A percentile compares a stretch with the other conserved stretches of the same genome.
Evolutionary conservation across 495 filamentous ascomycete genomes (phyloP).

Genomic region (Hypoxylon fuscum): DNA sequence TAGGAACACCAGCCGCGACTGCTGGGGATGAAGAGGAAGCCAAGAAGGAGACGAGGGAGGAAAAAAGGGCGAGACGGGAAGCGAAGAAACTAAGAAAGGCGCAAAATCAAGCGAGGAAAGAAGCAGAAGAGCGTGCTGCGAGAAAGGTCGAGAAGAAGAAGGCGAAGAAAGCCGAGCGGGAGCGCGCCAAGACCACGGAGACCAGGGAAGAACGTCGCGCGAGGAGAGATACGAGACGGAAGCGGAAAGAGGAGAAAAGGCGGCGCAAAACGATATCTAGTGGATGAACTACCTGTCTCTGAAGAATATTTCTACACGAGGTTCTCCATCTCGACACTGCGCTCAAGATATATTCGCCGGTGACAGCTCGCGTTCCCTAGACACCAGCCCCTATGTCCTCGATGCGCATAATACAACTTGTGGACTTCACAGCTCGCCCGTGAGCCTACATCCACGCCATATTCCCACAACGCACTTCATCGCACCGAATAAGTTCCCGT

Average conservation of each 20-base stretch:
- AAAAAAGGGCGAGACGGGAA: slow-evolving; percentile 46
- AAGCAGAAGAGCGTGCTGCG: slow-evolving; percentile 31
- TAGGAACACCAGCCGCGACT: slow-evolving; percentile 43
- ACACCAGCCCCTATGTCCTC: neutral
- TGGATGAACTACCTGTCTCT: slow-evolving; percentile 10
- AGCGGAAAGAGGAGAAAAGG: slow-evolving; percentile 55
- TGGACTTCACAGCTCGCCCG: too few relatives aligned
- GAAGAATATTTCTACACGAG: neutral
- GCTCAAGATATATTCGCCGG: neutral
- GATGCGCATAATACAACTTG: too few relatives aligned
- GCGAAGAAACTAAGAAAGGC: slow-evolving; percentile 50
- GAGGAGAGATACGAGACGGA: slow-evolving; percentile 47
- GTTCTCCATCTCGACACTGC: neutral
- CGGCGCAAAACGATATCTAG: slow-evolving; percentile 23
- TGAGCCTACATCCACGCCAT: too few relatives aligned
- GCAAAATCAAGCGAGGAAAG: slow-evolving; percentile 47
- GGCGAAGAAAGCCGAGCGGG: slow-evolving; percentile 43
- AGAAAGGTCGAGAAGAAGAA: slow-evolving; percentile 45
- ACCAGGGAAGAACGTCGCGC: slow-evolving; percentile 50
- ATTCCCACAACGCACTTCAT: too few relatives aligned
- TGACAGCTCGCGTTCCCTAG: neutral
- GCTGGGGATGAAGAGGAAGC: slow-evolving; percentile 21
- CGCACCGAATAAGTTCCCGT: too few relatives aligned
- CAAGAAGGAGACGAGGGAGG: slow-evolving; percentile 49
- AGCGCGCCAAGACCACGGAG: slow-evolving; percentile 41